These are phyloP conservation scores for Vigna reflexopilosa DNA, from an alignment of 306 rosid genomes.

Conservation along the genomic window DNA sequence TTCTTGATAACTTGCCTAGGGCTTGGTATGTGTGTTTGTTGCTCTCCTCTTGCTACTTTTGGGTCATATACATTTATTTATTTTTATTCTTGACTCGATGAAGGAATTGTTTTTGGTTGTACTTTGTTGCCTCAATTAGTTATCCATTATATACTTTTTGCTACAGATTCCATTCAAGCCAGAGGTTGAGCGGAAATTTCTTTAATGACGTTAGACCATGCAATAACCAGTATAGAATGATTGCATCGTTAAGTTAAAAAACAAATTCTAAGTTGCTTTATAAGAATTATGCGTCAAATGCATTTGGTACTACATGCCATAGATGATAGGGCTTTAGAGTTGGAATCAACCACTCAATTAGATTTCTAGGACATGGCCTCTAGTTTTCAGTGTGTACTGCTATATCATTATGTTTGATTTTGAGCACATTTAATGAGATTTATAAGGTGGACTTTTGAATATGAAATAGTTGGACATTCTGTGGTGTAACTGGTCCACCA, in stretches of 20 bases:
- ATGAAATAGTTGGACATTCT: not conserved
- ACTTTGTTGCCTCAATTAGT: not conserved
- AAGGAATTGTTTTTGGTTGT: not conserved
- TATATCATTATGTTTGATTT: constrained; percentile 30
- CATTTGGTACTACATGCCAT: too few relatives aligned
- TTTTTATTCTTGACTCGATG: not conserved
- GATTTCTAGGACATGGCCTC: not conserved
- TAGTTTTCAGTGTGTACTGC: constrained; percentile 7
- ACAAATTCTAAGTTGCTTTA: not conserved
- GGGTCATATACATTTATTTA: too few relatives aligned
- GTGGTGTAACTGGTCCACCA: not conserved
- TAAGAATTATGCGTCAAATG: constrained; percentile 1
- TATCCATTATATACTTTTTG: too few relatives aligned
- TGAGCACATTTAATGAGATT: not conserved
- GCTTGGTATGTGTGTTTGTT: constrained; percentile 78
- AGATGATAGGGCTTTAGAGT: not conserved
- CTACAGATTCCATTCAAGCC: not conserved
- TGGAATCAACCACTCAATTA: constrained; percentile 28
- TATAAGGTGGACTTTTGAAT: not conserved
- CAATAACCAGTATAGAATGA: not conserved
- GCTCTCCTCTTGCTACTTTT: constrained; percentile 5
- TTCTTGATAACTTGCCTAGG: constrained; percentile 72
- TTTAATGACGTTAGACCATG: not conserved
- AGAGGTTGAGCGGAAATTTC: too few relatives aligned
- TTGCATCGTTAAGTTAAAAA: not conserved